Conservation (phyloP, 2,329 filamentous ascomycete genomes). For the Chaetothyriales sp. region DNA sequence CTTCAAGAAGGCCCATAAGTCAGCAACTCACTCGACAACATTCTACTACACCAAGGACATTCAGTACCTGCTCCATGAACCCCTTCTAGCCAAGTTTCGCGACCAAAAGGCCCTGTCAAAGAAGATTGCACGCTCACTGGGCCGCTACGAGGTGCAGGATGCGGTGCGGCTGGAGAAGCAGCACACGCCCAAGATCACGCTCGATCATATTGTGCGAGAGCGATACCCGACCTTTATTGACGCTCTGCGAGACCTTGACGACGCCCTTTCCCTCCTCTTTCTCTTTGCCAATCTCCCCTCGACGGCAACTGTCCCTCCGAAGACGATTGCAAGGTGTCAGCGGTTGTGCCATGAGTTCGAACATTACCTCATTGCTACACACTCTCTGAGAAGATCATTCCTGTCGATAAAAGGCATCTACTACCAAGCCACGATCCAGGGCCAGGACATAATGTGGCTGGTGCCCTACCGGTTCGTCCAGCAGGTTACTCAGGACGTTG, state of each 20-base stretch:
- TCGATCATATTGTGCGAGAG: conserved; percentile 96
- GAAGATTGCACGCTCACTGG: conserved; percentile 88
- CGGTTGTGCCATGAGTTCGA: conserved; percentile 88
- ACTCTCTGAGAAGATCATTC: conserved; percentile 89
- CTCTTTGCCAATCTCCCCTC: conserved; percentile 93
- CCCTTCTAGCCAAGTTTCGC: conserved; percentile 82
- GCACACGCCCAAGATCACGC: conserved; percentile 71
- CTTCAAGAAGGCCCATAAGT: conserved; percentile 92
- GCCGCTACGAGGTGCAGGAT: conserved; percentile 78
- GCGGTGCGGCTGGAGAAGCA: conserved; percentile 83
- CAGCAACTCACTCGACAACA: conserved; percentile 75
- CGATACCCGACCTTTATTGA: conserved; percentile 95
- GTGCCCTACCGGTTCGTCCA: conserved; percentile 98
- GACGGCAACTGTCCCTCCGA: conserved; percentile 73
- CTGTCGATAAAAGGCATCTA: conserved; percentile 98
- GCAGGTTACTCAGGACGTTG: conserved; percentile 79
- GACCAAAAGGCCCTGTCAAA: conserved; percentile 94
- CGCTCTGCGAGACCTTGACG: conserved; percentile 83
- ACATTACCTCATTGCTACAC: conserved; percentile 87
- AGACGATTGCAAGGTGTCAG: conserved; percentile 92
- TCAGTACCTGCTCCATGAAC: conserved; percentile 94
- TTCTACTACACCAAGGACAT: conserved; percentile 93
- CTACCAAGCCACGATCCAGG: conserved; percentile 94
- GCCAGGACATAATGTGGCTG: conserved; percentile 91
- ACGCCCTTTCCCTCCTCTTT: conserved; percentile 93